Conservation (phyloP, 2,329 filamentous ascomycete species). For the Trichoderma asperellum region DNA sequence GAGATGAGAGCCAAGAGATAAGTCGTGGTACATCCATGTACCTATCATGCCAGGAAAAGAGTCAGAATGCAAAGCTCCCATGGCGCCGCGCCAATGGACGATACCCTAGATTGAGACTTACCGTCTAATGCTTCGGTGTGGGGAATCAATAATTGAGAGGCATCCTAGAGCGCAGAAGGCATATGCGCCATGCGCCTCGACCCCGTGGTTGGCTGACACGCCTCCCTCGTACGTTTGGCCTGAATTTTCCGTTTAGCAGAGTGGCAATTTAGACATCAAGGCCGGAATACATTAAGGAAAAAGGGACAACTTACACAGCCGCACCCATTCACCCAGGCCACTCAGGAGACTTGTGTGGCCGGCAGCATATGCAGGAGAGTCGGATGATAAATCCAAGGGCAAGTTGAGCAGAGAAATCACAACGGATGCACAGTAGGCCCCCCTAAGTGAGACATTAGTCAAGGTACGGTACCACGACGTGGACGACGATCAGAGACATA, state of each 20-base stretch:
- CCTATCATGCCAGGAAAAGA: slow-evolving; percentile 48
- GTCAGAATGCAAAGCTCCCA: slow-evolving; percentile 41
- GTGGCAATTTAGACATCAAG: slow-evolving; percentile 25
- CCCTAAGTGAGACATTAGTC: slow-evolving; percentile 53
- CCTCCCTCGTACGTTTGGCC: slow-evolving; percentile 95
- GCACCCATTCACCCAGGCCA: slow-evolving; percentile 77
- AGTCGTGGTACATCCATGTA: slow-evolving; percentile 77
- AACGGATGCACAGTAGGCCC: slow-evolving; percentile 88
- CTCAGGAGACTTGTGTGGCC: slow-evolving; percentile 69
- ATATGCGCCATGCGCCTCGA: slow-evolving; percentile 95
- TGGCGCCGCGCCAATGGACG: slow-evolving; percentile 42
- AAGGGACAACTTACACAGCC: slow-evolving; percentile 65
- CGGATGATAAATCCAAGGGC: slow-evolving; percentile 75
- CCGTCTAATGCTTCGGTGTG: slow-evolving; percentile 72
- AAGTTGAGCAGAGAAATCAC: slow-evolving; percentile 82
- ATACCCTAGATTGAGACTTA: slow-evolving; percentile 49
- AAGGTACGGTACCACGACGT: slow-evolving; percentile 31
- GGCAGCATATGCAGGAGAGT: slow-evolving; percentile 67
- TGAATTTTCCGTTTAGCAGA: slow-evolving; percentile 40
- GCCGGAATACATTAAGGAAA: slow-evolving; percentile 32
- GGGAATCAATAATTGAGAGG: slow-evolving; percentile 81
- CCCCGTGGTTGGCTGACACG: slow-evolving; percentile 80
- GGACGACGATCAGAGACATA: slow-evolving; percentile 46
- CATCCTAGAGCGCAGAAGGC: slow-evolving; percentile 92
- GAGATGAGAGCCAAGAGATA: slow-evolving; percentile 83